A percentile compares a stretch with the other conserved stretches of the same genome.
Conservation (phyloP, 257 asterid species). For the Agastache rugosa region DNA sequence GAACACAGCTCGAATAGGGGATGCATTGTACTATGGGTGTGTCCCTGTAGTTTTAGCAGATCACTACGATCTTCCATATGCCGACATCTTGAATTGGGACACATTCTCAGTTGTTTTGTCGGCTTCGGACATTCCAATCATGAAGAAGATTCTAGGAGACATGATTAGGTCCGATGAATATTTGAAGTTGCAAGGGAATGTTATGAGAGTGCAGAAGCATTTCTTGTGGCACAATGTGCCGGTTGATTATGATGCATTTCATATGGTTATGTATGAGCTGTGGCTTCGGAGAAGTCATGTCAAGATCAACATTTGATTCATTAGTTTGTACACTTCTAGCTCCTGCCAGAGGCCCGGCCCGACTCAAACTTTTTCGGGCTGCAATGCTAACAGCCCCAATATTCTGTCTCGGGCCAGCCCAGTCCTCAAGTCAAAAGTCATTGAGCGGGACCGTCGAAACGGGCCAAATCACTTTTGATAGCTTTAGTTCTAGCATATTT, state of each 20-base stretch:
- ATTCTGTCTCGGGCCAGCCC: too few relatives aligned
- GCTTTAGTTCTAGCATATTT: too few relatives aligned
- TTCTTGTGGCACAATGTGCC: constrained; percentile 72
- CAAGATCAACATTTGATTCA: constrained; percentile 25
- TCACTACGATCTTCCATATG: constrained; percentile 81
- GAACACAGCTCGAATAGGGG: constrained; percentile 87
- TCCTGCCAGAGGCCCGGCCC: too few relatives aligned
- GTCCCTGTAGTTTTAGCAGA: constrained; percentile 88
- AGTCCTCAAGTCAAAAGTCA: too few relatives aligned
- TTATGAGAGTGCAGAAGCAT: constrained; percentile 65
- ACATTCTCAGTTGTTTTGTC: constrained; percentile 68
- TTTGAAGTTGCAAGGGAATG: constrained; percentile 64
- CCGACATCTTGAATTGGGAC: constrained; percentile 73
- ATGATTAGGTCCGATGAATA: constrained; percentile 42
- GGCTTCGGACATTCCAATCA: constrained; percentile 55
- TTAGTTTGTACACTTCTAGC: neutral
- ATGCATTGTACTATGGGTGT: constrained; percentile 83
- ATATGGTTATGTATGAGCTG: constrained; percentile 83
- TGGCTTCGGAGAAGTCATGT: constrained; percentile 82
- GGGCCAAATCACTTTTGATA: too few relatives aligned
- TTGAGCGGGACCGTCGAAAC: too few relatives aligned
- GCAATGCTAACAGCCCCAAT: too few relatives aligned
- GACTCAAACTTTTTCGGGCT: too few relatives aligned
- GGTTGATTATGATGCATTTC: constrained; percentile 69
- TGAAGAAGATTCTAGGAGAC: constrained; percentile 60